Percentiles rank a stretch among this genome's conserved stretches.
These are phyloP conservation scores for Blastobotrys terrestris DNA, from an alignment of 805 yeast species.

Conservation along the genomic window DNA sequence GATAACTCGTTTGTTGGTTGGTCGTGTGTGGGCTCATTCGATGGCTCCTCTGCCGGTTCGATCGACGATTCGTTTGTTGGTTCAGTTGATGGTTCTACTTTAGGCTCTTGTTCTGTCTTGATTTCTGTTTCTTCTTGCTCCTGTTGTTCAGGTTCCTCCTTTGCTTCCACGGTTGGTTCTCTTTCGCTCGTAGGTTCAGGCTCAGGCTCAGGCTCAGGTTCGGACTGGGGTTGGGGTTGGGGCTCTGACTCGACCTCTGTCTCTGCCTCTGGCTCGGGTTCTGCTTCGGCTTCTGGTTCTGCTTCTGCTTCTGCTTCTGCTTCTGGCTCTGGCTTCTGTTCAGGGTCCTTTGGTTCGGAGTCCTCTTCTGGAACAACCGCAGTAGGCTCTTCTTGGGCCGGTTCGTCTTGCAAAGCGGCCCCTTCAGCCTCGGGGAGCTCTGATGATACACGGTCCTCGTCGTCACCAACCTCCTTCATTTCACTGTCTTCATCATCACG, in stretches of 20 bases:
- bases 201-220: background rate
- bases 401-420: too few relatives aligned
- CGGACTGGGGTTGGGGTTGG: background rate
- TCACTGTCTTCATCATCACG: conserved; percentile 16
- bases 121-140: conserved; percentile 5
- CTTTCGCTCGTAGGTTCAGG: background rate
- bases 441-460: too few relatives aligned
- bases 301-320: conserved; percentile 13
- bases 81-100: too few relatives aligned
- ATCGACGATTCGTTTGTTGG: too few relatives aligned
- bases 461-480: conserved; percentile 22
- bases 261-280: background rate
- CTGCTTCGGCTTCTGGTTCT: conserved; percentile 4
- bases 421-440: too few relatives aligned
- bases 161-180: background rate
- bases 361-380: too few relatives aligned
- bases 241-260: conserved; percentile 4
- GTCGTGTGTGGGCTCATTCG: too few relatives aligned
- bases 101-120: background rate
- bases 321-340: conserved; percentile 13
- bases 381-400: too few relatives aligned
- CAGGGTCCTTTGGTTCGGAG: too few relatives aligned
- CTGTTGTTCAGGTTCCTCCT: conserved; percentile 5
- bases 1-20: too few relatives aligned
- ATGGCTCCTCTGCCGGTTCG: too few relatives aligned